Conservation (phyloP, 768 basidiomycete genomes). For the Coprinellus aureogranulatus region DNA sequence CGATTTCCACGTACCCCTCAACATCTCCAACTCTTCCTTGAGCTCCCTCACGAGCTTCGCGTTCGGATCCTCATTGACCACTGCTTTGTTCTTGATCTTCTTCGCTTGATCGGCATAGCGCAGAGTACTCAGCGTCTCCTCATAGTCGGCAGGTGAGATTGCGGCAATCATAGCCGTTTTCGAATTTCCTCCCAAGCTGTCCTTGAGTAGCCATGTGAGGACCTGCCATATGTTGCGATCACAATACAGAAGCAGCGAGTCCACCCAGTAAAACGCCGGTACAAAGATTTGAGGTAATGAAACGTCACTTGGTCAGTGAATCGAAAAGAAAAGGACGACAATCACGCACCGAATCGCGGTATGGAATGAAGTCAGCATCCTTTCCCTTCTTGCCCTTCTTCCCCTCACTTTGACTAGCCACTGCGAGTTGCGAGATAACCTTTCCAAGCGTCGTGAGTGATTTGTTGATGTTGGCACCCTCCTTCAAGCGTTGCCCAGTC, state of each 20-base stretch:
- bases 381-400: constrained; percentile 91
- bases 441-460: constrained; percentile 96
- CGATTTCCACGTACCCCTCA: constrained; percentile 61
- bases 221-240: constrained; percentile 50
- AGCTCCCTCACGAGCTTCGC: constrained; percentile 98
- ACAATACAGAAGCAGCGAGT: constrained; percentile 9
- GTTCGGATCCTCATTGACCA: constrained; percentile 99
- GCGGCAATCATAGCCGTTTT: constrained; percentile 99
- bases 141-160: constrained; percentile 97
- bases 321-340: constrained; percentile 9
- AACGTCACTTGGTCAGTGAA: neutral
- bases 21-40: constrained; percentile 94
- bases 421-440: constrained; percentile 89
- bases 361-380: constrained; percentile 91
- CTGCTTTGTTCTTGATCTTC: constrained; percentile 99
- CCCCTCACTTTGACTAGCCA: constrained; percentile 58
- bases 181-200: constrained; percentile 94
- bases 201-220: constrained; percentile 96
- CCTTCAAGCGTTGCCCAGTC: constrained; percentile 92
- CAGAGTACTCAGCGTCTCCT: constrained; percentile 93
- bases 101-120: constrained; percentile 99
- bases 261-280: constrained; percentile 8
- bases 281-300: constrained; percentile 6
- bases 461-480: constrained; percentile 99
- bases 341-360: constrained; percentile 88